Evolutionary conservation across 305 asterid genomes (phyloP).

Genomic region (Caryopteris hybrid): DNA sequence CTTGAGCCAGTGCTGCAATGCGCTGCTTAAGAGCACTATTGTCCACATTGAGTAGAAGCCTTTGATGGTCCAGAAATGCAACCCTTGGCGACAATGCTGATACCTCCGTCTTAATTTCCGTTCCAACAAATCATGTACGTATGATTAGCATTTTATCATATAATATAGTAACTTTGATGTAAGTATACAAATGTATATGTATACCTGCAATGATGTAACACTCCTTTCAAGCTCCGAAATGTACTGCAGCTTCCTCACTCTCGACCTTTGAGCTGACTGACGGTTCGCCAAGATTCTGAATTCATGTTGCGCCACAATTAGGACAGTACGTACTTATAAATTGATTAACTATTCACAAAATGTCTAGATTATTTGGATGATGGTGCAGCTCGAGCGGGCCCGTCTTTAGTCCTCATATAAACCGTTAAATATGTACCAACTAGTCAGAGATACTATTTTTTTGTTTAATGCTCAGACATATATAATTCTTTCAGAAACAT

Average conservation of each 20-base stretch:
- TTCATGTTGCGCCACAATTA: not conserved
- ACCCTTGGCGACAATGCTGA: constrained; percentile 93
- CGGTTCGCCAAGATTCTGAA: constrained; percentile 82
- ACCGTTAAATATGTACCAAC: too few species aligned
- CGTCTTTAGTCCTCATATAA: too few species aligned
- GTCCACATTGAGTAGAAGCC: constrained; percentile 79
- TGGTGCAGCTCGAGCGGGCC: too few species aligned
- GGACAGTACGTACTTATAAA: too few species aligned
- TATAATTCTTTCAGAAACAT: not conserved
- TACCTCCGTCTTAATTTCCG: constrained; percentile 57
- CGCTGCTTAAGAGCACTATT: constrained; percentile 86
- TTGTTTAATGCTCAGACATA: too few species aligned
- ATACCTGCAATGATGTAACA: constrained; percentile 71
- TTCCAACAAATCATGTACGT: too few species aligned
- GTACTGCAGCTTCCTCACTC: constrained; percentile 86
- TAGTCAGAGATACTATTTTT: too few species aligned
- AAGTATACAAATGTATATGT: not conserved
- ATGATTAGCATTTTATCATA: too few species aligned
- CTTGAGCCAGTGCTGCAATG: constrained; percentile 95
- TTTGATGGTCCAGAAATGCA: constrained; percentile 85
- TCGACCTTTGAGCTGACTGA: constrained; percentile 92
- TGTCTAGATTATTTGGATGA: too few species aligned
- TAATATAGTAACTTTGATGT: too few species aligned
- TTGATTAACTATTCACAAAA: too few species aligned
- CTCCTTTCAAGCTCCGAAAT: constrained; percentile 92